A percentile compares a stretch with the other conserved stretches of the same genome.
Conservation (phyloP, 495 filamentous ascomycete genomes). For the Terfezia claveryi region DNA sequence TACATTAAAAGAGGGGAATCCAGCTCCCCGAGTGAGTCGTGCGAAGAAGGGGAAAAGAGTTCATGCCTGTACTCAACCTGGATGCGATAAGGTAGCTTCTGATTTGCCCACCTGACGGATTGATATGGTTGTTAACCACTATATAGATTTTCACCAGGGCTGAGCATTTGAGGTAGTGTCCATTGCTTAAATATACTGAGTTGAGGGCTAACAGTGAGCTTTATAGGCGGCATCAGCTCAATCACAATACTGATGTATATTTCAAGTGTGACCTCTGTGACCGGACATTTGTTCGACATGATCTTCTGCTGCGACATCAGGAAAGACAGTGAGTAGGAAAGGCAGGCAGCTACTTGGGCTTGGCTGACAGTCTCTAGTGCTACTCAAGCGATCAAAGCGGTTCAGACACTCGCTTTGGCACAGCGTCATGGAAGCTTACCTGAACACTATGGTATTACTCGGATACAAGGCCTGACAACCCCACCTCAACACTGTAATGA, state of each 20-base stretch:
- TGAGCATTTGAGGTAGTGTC: constrained; percentile 17
- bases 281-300: constrained; percentile 19
- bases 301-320: constrained; percentile 18
- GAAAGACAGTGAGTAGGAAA: constrained; percentile 15
- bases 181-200: neutral
- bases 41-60: constrained; percentile 21
- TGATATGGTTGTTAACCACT: neutral
- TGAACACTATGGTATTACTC: constrained; percentile 7
- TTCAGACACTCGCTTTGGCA: constrained; percentile 13
- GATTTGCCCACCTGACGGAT: neutral
- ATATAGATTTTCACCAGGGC: constrained; percentile 18
- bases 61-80: constrained; percentile 17
- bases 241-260: constrained; percentile 18
- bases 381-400: constrained; percentile 19
- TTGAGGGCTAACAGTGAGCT: constrained; percentile 2
- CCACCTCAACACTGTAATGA: too few relatives aligned
- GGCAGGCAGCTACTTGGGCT: neutral
- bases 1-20: neutral
- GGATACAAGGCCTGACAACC: too few relatives aligned
- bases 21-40: constrained; percentile 18
- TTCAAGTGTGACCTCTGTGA: constrained; percentile 21
- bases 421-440: constrained; percentile 11
- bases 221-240: constrained; percentile 19
- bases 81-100: constrained; percentile 18
- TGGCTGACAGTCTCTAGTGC: constrained; percentile 4